Evolutionary conservation across 2,329 filamentous ascomycete genomes (phyloP), one percentile per base, ranked within the genome.

Genomic region (Mycosphaerella arachidis): DNA sequence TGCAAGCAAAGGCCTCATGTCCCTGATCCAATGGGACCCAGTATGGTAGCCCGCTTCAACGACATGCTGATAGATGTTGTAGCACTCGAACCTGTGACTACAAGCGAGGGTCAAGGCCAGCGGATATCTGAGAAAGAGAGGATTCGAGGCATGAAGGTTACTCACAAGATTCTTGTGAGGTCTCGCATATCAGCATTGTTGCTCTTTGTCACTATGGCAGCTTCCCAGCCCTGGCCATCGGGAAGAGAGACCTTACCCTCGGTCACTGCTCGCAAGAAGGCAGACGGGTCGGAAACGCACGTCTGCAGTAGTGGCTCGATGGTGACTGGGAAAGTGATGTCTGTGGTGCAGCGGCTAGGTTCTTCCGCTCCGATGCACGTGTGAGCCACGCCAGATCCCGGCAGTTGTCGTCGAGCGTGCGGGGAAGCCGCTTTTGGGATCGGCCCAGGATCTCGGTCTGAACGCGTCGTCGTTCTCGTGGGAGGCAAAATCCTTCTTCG

Each of bases 61-160:
- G 29, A 56, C 55, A 56, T 56, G 55, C 29, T 35, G 20, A 24
- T 56, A 56, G 30, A 56, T 56, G 55, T 56, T 56, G 55, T 56
- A 56, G 55, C 55, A 56, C 31, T 56, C 55, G 20, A 56, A 56
- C 31, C 55, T 31, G 18, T 56, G 55, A 16, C 24, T 3, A 24
- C 3, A 24, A 24, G 24, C 24, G 3, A 24, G 24, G 24, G 24
- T 24, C 24, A 24, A 24, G 24, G 24, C 3, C 24, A 24, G 24
- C 24, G 3, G 24, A 24, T 24, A 3, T 24, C 24, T 24, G 3
- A 24, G 24, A 24, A 24, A 24, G 24, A 24, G 24, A 24, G 24
- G 24, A 1, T 24, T 24, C 24, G 24, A 24, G 24, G 24, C 24
- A 24, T 24, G 24, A 24, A 24, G 24, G 24, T 24, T 24, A 24